These are phyloP conservation scores for Saccharomycopsis guyanensis DNA, from an alignment of 805 yeast species.

Conservation along the genomic window DNA sequence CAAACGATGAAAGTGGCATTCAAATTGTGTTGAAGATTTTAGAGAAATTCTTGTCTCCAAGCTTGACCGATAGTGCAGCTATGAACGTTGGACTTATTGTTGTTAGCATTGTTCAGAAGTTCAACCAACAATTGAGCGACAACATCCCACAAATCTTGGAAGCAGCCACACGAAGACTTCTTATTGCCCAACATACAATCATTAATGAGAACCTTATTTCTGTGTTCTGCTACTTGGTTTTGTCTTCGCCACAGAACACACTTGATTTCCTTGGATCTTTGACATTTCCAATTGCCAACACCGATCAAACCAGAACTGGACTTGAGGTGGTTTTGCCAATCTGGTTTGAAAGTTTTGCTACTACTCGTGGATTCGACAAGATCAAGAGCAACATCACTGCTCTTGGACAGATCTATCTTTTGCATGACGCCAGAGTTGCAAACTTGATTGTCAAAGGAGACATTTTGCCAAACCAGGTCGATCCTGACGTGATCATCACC, in stretches of 20 bases:
- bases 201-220: conserved; percentile 71
- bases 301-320: conserved; percentile 29
- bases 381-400: conserved; percentile 65
- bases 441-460: conserved; percentile 69
- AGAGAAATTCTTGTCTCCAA: conserved; percentile 63
- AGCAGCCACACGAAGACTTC: conserved; percentile 64
- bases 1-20: conserved; percentile 35
- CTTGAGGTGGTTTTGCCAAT: conserved; percentile 55
- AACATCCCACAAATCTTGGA: conserved; percentile 47
- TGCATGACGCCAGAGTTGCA: conserved; percentile 48
- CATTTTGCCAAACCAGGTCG: conserved; percentile 41
- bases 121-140: conserved; percentile 30
- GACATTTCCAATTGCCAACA: conserved; percentile 25
- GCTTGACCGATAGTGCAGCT: conserved; percentile 73
- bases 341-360: conserved; percentile 80
- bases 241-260: conserved; percentile 54
- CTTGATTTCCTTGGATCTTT: conserved; percentile 50
- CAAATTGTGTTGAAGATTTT: conserved; percentile 55
- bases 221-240: conserved; percentile 67
- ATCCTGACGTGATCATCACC: conserved; percentile 64
- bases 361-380: conserved; percentile 62
- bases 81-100: conserved; percentile 67
- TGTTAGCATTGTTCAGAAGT: conserved; percentile 48
- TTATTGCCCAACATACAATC: conserved; percentile 57
- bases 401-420: conserved; percentile 53